Conservation (phyloP, 169 alveolate genomes). For the Eimeria mitis region DNA sequence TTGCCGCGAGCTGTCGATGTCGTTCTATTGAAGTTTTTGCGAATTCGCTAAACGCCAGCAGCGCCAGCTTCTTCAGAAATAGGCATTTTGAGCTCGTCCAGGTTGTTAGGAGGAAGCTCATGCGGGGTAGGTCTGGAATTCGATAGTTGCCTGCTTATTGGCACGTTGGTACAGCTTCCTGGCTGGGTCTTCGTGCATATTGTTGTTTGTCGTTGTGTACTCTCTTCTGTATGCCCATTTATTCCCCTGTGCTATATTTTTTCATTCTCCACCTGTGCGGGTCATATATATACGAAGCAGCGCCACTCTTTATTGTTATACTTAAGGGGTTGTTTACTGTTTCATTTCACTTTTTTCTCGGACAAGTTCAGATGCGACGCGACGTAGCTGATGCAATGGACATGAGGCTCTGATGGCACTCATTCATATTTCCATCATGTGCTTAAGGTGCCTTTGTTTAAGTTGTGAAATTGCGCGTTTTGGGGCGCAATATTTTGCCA, state of each 20-base stretch:
- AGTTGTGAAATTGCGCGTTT: neutral
- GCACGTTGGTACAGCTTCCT: neutral
- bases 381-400: neutral
- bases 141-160: neutral
- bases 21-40: slow-evolving; percentile 63
- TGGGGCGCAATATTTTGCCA: neutral
- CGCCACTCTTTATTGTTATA: neutral
- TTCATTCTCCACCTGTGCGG: neutral
- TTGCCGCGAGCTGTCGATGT: slow-evolving; percentile 69
- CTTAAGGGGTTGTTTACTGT: neutral
- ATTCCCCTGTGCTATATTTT: neutral
- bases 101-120: slow-evolving; percentile 62
- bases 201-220: neutral
- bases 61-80: slow-evolving; percentile 60
- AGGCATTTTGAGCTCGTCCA: slow-evolving; percentile 66
- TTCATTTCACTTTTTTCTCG: neutral
- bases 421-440: neutral
- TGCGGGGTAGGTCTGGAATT: slow-evolving; percentile 29
- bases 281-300: neutral
- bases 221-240: neutral
- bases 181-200: neutral
- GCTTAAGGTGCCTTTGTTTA: neutral
- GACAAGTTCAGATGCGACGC: neutral
- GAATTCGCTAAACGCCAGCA: slow-evolving; percentile 53
- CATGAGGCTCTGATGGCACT: neutral